Evolutionary conservation across 345 rosid genomes (phyloP), one percentile per base, ranked within the genome.

Genomic region (Isatis tinctoria): DNA sequence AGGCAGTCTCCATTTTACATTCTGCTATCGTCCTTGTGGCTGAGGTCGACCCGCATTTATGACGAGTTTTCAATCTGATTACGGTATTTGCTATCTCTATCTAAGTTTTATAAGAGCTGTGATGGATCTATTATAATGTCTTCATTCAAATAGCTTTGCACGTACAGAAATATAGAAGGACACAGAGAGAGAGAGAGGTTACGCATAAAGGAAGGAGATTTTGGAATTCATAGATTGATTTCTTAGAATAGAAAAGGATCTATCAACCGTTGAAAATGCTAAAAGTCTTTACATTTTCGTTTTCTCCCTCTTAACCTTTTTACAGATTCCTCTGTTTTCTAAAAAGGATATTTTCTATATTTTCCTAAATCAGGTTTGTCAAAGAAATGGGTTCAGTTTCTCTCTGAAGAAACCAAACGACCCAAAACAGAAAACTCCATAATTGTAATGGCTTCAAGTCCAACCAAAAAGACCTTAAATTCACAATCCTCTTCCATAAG

Each of bases 381-480:
- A 72, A 77, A 66, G 58, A n/a, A 28, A 71, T 77, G 77, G 77
- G 73, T 72, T 78, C 60, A 51, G 81, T 78, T 77, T 77, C 60
- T 60, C 3, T 1, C 59, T 72, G 60, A 72, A 72, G 73, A 78
- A 73, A 67, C 74, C 69, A 60, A 35, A 53, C 41, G 13, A 73
- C 75, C 78, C 74, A 72, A 72, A 60, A 57, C 16, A 56, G 60
- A 57, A 56, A 5, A 24, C 10, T 36, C 41, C 44, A 56, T 49
- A n/a, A 51, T 77, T 54, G 63, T 51, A 66, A 77, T 77, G 80
- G 74, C 83, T 69, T 61, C 82, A 70, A 79, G 76, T 75, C 82
- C 82, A 70, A 66, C 84, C 6, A 82, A 79, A 18, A 85, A 79
- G 76, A 56, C 85, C 12, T 79, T 80, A 47, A 65, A 85, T 16